phyloP scores from a whole-genome alignment of 129 eudicot genomes.

The Heracleum sosnowskyi region DNA sequence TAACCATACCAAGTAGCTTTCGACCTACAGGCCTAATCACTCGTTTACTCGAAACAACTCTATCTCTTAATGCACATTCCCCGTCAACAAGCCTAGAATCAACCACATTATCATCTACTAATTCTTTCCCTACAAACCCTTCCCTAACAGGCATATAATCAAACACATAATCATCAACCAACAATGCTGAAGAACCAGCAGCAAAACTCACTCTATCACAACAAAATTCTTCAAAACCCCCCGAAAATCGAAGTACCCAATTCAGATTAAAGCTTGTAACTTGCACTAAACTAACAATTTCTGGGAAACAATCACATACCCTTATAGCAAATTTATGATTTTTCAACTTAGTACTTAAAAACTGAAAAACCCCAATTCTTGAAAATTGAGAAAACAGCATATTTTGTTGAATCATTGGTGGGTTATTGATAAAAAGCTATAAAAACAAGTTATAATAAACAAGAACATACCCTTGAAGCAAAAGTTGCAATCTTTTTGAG shows the following conservation, averaged over 20 bases:
- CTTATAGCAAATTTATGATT: not conserved
- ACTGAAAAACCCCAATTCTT: not conserved
- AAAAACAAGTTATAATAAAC: not conserved
- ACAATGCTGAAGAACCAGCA: slow-evolving; percentile 16
- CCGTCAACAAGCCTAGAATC: not conserved
- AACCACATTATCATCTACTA: not conserved
- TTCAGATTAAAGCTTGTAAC: not conserved
- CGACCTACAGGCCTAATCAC: not conserved
- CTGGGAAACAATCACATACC: not conserved
- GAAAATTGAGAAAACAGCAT: not conserved
- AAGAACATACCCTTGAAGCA: not conserved
- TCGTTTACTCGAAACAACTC: slow-evolving; percentile 6
- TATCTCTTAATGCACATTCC: not conserved
- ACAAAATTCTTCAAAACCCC: not conserved
- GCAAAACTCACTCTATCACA: slow-evolving; percentile 18
- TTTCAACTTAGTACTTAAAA: not conserved
- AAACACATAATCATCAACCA: slow-evolving; percentile 19
- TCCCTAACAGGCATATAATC: slow-evolving; percentile 16
- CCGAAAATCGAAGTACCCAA: not conserved
- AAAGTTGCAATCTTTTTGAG: not conserved
- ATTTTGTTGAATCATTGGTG: not conserved
- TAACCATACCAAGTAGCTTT: slow-evolving; percentile 21
- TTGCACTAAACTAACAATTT: not conserved
- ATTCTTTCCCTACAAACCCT: not conserved
- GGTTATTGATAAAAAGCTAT: not conserved